Conservation (phyloP, 106 monocot species). For the Gastrodia elata region DNA sequence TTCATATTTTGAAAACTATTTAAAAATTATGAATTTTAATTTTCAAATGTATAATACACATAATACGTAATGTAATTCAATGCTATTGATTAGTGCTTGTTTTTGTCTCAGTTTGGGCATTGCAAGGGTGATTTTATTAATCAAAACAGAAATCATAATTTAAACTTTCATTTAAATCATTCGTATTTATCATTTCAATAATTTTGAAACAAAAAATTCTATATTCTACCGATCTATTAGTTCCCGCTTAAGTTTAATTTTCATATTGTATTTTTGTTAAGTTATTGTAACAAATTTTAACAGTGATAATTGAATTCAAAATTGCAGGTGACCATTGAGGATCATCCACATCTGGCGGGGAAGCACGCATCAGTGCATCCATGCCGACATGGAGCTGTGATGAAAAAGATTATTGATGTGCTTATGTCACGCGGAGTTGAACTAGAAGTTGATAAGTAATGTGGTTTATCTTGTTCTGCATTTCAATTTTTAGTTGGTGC, state of each 20-base stretch:
- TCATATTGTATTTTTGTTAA: not conserved
- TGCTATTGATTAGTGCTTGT: not conserved
- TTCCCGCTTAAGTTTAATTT: not conserved
- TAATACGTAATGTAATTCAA: not conserved
- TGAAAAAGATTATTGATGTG: conserved; percentile 99
- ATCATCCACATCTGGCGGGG: conserved; percentile 94
- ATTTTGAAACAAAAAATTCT: not conserved
- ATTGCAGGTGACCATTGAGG: conserved; percentile 93
- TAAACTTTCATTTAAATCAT: not conserved
- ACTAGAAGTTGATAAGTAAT: conserved; percentile 98
- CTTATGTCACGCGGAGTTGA: conserved; percentile 87
- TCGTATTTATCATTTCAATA: not conserved
- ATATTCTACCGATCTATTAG: not conserved
- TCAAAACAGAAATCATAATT: not conserved
- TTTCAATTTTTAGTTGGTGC: not conserved
- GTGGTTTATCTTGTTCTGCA: not conserved
- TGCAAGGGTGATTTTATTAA: not conserved
- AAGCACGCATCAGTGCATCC: conserved; percentile 99
- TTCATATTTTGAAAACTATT: not conserved
- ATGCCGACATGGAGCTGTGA: conserved; percentile 88
- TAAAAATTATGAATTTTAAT: not conserved
- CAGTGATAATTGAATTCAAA: not conserved
- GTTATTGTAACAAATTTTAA: not conserved
- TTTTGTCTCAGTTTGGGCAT: not conserved
- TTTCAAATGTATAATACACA: not conserved